Evolutionary conservation across 2,329 filamentous ascomycete species (phyloP).

Genomic region (Coleophoma eucalyptorum): DNA sequence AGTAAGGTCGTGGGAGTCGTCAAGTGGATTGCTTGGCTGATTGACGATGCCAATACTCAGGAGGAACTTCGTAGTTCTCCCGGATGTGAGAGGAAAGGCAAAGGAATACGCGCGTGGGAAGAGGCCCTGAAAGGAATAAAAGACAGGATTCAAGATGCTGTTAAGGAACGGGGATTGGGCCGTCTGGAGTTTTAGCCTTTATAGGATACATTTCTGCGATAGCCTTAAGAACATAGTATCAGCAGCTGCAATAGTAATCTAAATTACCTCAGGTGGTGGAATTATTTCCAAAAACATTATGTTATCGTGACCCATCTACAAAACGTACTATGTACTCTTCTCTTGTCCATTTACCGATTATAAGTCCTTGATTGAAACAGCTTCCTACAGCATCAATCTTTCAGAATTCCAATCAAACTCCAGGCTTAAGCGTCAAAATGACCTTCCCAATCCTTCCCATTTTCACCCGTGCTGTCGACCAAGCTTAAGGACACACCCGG

Average conservation of each 20-base stretch:
- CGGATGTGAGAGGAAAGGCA: constrained; percentile 24
- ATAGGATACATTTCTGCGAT: background rate
- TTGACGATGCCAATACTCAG: constrained; percentile 42
- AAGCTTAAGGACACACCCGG: too few species aligned
- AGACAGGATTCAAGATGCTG: constrained; percentile 49
- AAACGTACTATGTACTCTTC: too few species aligned
- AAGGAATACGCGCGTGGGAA: constrained; percentile 42
- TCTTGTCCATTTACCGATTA: too few species aligned
- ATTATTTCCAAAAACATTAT: too few species aligned
- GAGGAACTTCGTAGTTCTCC: constrained; percentile 36
- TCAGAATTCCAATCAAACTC: background rate
- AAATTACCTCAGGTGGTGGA: background rate
- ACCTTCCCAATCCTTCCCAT: background rate
- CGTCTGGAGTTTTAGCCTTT: constrained; percentile 42
- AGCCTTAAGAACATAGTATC: constrained; percentile 1
- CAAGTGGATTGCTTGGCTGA: constrained; percentile 60
- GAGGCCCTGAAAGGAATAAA: constrained; percentile 40
- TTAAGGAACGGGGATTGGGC: constrained; percentile 52
- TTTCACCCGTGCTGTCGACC: too few species aligned
- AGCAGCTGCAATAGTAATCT: background rate
- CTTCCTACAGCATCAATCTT: background rate
- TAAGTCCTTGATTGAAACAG: background rate
- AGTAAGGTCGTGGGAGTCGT: constrained; percentile 68
- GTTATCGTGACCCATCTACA: too few species aligned
- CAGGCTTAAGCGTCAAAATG: background rate